Percentiles rank a stretch among this genome's conserved stretches.
Evolutionary conservation across 495 filamentous ascomycete genomes (phyloP).

Genomic region (Penicillium cataractarum): DNA sequence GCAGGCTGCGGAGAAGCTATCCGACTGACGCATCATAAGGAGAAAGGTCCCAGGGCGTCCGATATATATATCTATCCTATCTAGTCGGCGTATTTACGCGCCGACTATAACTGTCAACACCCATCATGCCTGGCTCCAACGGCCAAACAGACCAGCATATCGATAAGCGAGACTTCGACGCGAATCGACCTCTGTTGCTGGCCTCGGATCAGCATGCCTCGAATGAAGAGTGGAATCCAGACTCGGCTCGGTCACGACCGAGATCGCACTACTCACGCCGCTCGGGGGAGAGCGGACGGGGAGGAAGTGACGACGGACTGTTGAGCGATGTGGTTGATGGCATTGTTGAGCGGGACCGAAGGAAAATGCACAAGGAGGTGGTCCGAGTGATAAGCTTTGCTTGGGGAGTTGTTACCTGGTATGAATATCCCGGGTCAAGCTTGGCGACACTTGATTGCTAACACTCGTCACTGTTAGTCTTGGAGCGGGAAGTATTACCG

Average conservation of each 20-base stretch:
- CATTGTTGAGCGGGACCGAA: conserved; percentile 60
- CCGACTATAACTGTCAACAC: not conserved
- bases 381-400: conserved; percentile 59
- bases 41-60: not conserved
- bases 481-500: conserved; percentile 81
- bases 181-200: conserved; percentile 49
- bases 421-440: conserved; percentile 14
- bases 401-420: conserved; percentile 65
- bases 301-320: conserved; percentile 55
- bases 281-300: conserved; percentile 16
- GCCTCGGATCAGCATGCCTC: conserved; percentile 35
- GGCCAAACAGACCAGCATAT: conserved; percentile 30
- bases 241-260: conserved; percentile 20
- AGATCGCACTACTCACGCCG: conserved; percentile 26
- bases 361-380: conserved; percentile 53
- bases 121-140: conserved; percentile 36
- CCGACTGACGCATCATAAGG: not conserved
- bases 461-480: conserved; percentile 47
- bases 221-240: conserved; percentile 15
- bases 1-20: conserved; percentile 2
- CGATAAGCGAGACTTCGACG: conserved; percentile 67
- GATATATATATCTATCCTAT: not conserved
- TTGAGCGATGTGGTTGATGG: conserved; percentile 64
- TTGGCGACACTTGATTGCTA: conserved; percentile 9
- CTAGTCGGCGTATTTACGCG: not conserved